Percentiles rank a stretch among this genome's conserved stretches.
These are phyloP conservation scores for Ophiostoma quercus DNA, from an alignment of 2,329 filamentous ascomycete species.

Conservation along the genomic window DNA sequence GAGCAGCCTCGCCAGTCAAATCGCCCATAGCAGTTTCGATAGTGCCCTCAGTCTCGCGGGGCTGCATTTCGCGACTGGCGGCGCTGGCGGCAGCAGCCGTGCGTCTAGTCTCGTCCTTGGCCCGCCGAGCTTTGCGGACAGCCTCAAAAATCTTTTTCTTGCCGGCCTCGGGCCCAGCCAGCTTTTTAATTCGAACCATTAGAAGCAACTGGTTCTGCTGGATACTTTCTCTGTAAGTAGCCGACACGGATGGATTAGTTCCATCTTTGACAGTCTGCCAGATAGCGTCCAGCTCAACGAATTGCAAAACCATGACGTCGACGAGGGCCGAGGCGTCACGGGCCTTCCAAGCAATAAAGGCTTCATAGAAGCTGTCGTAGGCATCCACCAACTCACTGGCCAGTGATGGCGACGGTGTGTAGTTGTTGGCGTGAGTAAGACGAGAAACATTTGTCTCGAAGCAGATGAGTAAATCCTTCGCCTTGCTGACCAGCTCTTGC, in stretches of 20 bases:
- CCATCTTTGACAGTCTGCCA: constrained; percentile 78
- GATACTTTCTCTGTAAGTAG: constrained; percentile 74
- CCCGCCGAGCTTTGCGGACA: constrained; percentile 64
- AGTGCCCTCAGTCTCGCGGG: constrained; percentile 53
- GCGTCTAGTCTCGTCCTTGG: constrained; percentile 52
- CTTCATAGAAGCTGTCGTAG: constrained; percentile 69
- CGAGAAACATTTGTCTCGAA: constrained; percentile 70
- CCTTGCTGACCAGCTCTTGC: constrained; percentile 70
- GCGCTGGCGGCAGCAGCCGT: constrained; percentile 41
- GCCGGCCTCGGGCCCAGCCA: constrained; percentile 66
- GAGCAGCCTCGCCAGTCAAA: constrained; percentile 28
- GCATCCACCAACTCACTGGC: constrained; percentile 60
- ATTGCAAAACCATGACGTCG: constrained; percentile 80
- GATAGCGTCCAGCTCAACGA: constrained; percentile 77
- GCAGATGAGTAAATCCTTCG: constrained; percentile 68
- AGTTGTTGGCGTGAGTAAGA: constrained; percentile 60
- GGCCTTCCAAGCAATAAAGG: constrained; percentile 79
- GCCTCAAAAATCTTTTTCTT: constrained; percentile 69
- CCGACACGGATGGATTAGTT: constrained; percentile 65
- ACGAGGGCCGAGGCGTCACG: constrained; percentile 72
- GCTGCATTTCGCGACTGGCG: constrained; percentile 58
- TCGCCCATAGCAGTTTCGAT: constrained; percentile 39
- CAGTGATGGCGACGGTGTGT: constrained; percentile 58
- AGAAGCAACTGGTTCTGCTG: constrained; percentile 75
- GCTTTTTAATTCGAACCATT: constrained; percentile 71